Evolutionary conservation across 371 early-diverging fungal species (phyloP), one percentile per base, ranked within the genome.

Genomic region (Mortierella sp.): DNA sequence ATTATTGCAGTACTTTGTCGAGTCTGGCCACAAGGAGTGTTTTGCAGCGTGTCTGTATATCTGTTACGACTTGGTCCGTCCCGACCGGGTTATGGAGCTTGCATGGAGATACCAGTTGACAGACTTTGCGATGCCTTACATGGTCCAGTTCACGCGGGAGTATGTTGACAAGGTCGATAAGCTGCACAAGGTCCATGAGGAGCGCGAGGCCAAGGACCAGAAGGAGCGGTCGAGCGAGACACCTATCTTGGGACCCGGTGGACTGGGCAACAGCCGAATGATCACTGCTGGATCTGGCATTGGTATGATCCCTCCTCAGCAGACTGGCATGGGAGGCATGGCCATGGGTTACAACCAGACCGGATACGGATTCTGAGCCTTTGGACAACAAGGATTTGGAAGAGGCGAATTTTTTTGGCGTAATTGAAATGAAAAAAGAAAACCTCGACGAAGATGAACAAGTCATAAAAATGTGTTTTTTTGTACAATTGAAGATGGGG

Each of bases 41-140:
- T 98, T 98, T 88, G 95, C 97, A 13, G 97, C 98, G 44, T 94
- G 95, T 87, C 89, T 98, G 69, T 97, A 93, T 77, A 94, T 95
- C 43, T 98, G 98, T 91, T 98, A 98, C 87, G 98, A 98, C 76
- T 90, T 98, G 76, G 91, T 98, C 81, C 91, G 96, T 44, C 97
- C 98, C 2, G 99, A 98, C 87, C 93, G 96, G 19, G 97, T 98
- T 14, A 88, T 99, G 91, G 99, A 99, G 90, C 86, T 98, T 26
- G 91, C 97, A 9, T 99, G 98, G 98, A 91, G 98, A 46, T 92
- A 97, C 83, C 91, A 94, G 5, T 85, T 96, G 86, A 92, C 90
- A 53, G 98, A 98, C 80, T 96, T 97, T 90, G 95, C 98, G 31
- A 98, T 98, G 98, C 99, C 99, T 13, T 98, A 96, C 88, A 92